Evolutionary conservation across 2,329 filamentous ascomycete species (phyloP).

Genomic region (Cordyceps militaris): DNA sequence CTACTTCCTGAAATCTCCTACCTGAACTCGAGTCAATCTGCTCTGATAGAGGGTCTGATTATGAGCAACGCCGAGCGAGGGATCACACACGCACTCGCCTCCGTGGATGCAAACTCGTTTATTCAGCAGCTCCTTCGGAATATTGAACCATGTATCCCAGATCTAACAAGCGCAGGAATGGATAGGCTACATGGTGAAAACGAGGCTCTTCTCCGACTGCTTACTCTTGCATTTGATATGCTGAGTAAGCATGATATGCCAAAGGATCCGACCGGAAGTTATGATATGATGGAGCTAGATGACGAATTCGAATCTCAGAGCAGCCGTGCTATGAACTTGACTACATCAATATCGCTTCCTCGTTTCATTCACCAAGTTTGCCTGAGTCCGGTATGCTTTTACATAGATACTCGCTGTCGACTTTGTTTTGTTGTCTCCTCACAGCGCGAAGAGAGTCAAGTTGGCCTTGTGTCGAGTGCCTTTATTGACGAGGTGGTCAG

Average conservation of each 20-base stretch:
- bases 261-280: constrained; percentile 29
- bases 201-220: constrained; percentile 35
- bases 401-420: constrained; percentile 38
- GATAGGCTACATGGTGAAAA: constrained; percentile 31
- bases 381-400: constrained; percentile 39
- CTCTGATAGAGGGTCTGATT: constrained; percentile 39
- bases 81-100: constrained; percentile 33
- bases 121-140: constrained; percentile 40
- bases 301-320: constrained; percentile 55
- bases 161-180: constrained; percentile 32
- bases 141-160: constrained; percentile 40
- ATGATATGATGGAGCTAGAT: constrained; percentile 61
- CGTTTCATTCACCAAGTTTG: constrained; percentile 37
- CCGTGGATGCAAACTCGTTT: constrained; percentile 39
- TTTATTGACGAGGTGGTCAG: constrained; percentile 45
- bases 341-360: constrained; percentile 35
- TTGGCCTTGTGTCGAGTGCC: constrained; percentile 41
- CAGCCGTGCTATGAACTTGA: constrained; percentile 36
- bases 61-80: constrained; percentile 35
- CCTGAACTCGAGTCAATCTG: constrained; percentile 40
- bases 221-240: constrained; percentile 32
- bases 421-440: constrained; percentile 39
- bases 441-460: constrained; percentile 35
- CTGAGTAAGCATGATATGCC: constrained; percentile 26
- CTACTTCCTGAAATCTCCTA: constrained; percentile 41